Conservation (phyloP, 1,284 basidiomycete genomes). For the Apiotrichum veenhuisii region DNA sequence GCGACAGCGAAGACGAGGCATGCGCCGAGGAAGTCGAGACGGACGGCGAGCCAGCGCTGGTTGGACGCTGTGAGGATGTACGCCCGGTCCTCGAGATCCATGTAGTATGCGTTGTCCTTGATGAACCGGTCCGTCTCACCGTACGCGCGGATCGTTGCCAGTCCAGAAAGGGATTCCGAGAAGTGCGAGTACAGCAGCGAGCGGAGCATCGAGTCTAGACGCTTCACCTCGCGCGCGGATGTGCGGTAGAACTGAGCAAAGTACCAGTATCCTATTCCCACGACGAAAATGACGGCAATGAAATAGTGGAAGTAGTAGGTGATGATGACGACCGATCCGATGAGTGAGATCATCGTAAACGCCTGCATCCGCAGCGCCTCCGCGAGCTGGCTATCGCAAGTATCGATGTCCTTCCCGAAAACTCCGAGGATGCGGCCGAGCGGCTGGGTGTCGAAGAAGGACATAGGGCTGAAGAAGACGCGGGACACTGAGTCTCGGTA, state of each 20-base stretch:
- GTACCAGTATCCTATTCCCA: conserved; percentile 36
- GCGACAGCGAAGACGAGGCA: conserved; percentile 63
- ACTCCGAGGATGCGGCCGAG: conserved; percentile 62
- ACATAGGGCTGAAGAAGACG: conserved; percentile 66
- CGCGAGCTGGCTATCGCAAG: conserved; percentile 64
- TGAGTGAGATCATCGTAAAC: conserved; percentile 33
- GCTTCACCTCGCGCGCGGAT: conserved; percentile 68
- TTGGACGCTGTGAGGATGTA: conserved; percentile 52
- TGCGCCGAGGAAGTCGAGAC: conserved; percentile 70
- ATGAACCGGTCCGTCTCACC: conserved; percentile 63
- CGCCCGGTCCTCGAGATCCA: conserved; percentile 70
- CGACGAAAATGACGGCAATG: conserved; percentile 46
- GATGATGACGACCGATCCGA: conserved; percentile 63
- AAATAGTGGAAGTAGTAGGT: conserved; percentile 69
- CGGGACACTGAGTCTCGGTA: conserved; percentile 58
- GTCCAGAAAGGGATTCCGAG: conserved; percentile 68
- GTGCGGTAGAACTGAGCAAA: conserved; percentile 59
- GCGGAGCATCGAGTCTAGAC: conserved; percentile 60
- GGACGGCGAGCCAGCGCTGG: conserved; percentile 67
- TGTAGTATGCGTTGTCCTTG: conserved; percentile 63
- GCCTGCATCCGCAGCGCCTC: conserved; percentile 61
- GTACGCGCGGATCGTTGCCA: conserved; percentile 72
- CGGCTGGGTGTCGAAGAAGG: conserved; percentile 66
- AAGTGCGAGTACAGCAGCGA: conserved; percentile 74
- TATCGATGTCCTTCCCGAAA: conserved; percentile 62